phyloP scores from a whole-genome alignment of 768 basidiomycete genomes.

The Serendipita sp. region DNA sequence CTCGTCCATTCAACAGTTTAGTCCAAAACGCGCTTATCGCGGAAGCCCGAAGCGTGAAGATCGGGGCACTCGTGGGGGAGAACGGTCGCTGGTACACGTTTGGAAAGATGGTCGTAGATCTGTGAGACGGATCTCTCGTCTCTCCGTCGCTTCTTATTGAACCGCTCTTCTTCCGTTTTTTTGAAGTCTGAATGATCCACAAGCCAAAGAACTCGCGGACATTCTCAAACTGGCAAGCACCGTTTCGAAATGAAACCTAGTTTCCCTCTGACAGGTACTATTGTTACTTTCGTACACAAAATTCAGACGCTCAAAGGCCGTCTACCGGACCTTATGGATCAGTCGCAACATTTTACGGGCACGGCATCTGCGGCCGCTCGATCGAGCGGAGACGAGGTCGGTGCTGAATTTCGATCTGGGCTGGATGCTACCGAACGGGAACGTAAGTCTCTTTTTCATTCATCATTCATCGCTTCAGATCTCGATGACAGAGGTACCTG shows the following conservation, averaged over 20 bases:
- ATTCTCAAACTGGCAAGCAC: slow-evolving; percentile 46
- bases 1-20: slow-evolving; percentile 53
- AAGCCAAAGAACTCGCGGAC: slow-evolving; percentile 53
- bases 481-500: not conserved
- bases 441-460: slow-evolving; percentile 33
- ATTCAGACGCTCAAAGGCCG: slow-evolving; percentile 59
- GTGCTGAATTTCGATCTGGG: slow-evolving; percentile 75
- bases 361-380: slow-evolving; percentile 40
- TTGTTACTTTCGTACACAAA: not conserved
- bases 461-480: not conserved
- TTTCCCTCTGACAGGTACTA: not conserved
- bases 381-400: slow-evolving; percentile 33
- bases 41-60: slow-evolving; percentile 68
- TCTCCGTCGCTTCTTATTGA: not conserved
- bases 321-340: slow-evolving; percentile 64
- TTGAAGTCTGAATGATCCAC: slow-evolving; percentile 56
- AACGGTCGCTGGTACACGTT: slow-evolving; percentile 89
- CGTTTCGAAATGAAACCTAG: not conserved
- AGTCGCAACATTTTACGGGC: slow-evolving; percentile 76
- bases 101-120: slow-evolving; percentile 68
- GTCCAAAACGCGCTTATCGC: slow-evolving; percentile 82
- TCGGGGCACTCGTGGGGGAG: slow-evolving; percentile 70
- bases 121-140: slow-evolving; percentile 31
- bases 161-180: slow-evolving; percentile 1
- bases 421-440: slow-evolving; percentile 87